Conservation (phyloP, 2,329 filamentous ascomycete genomes). For the Penicillium sclerotigenum region DNA sequence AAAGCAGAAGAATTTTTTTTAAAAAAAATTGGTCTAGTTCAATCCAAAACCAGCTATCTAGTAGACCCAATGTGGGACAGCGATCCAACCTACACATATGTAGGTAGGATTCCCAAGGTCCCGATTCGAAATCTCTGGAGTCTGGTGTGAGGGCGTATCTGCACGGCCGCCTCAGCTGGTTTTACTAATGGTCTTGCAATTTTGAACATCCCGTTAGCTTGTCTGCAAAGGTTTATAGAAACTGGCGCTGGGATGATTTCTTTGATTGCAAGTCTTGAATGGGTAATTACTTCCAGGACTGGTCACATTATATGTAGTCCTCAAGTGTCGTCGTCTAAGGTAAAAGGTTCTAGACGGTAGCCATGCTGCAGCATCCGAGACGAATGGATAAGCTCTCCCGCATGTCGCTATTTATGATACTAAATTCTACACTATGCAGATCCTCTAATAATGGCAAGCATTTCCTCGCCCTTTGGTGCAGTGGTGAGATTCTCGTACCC, state of each 20-base stretch:
- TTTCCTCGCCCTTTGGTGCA: constrained; percentile 63
- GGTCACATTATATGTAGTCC: neutral
- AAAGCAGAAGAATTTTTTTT: too few relatives aligned
- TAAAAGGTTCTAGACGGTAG: neutral
- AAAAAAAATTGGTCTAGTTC: too few relatives aligned
- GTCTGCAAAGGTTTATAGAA: neutral
- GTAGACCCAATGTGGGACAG: too few relatives aligned
- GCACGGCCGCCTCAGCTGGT: too few relatives aligned
- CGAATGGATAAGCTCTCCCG: neutral
- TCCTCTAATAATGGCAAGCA: constrained; percentile 40
- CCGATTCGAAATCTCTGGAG: too few relatives aligned
- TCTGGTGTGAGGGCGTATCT: too few relatives aligned
- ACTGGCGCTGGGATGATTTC: neutral
- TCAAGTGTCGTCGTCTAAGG: neutral
- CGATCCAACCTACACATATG: too few relatives aligned
- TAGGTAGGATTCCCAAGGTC: too few relatives aligned
- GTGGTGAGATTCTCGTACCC: constrained; percentile 72
- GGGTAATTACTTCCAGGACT: neutral
- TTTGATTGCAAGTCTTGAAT: neutral
- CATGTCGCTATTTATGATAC: neutral
- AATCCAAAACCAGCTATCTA: too few relatives aligned
- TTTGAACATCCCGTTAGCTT: neutral
- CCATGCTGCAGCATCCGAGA: neutral
- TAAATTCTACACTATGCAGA: constrained; percentile 5
- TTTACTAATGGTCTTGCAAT: too few relatives aligned